These are phyloP conservation scores for Cercospora janseana DNA, from an alignment of 2,329 filamentous ascomycete species.

Conservation along the genomic window DNA sequence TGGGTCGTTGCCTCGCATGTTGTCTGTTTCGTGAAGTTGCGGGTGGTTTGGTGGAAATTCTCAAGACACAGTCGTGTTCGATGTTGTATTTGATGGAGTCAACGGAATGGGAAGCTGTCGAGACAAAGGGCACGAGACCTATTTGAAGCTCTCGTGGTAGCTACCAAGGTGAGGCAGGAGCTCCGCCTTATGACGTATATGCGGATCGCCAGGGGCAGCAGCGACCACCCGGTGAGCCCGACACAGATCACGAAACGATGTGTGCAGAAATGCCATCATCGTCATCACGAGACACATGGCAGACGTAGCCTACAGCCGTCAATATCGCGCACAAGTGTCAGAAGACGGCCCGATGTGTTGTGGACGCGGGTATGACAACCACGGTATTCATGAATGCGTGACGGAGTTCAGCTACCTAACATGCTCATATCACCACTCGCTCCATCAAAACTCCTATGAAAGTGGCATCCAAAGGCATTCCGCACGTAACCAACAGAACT, in stretches of 20 bases:
- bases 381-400: too few relatives aligned
- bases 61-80: neutral
- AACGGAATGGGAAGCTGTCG: neutral
- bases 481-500: neutral
- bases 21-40: conserved; percentile 16
- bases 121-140: conserved; percentile 7
- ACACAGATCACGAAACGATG: conserved; percentile 1
- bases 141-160: conserved; percentile 16
- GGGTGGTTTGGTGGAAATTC: neutral
- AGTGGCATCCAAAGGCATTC: conserved; percentile 4
- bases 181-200: conserved; percentile 10
- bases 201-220: conserved; percentile 11
- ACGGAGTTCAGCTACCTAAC: too few relatives aligned
- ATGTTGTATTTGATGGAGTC: conserved; percentile 18
- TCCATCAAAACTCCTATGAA: conserved; percentile 1
- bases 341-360: neutral
- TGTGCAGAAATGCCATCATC: conserved; percentile 8
- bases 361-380: neutral
- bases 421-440: neutral
- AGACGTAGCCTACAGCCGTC: too few relatives aligned
- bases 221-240: conserved; percentile 6
- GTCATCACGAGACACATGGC: neutral
- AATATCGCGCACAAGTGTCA: too few relatives aligned
- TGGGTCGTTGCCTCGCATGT: conserved; percentile 62
- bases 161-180: conserved; percentile 16